Base-by-base conservation (phyloP, 257 asterid genomes). In the Rhazya stricta region DNA sequence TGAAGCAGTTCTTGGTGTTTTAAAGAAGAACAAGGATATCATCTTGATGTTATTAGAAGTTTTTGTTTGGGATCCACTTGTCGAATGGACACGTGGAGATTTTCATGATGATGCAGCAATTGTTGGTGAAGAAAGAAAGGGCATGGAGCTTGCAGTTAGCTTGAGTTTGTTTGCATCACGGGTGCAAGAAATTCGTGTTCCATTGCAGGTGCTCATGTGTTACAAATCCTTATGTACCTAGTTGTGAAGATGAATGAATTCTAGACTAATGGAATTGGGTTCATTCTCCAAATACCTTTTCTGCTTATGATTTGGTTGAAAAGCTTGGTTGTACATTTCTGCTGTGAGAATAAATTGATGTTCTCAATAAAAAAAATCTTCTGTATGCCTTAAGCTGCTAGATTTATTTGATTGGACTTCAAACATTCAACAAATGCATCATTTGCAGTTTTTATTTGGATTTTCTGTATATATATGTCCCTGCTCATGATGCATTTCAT, bases 81-180 rank as follows among this genome's bases (percentile, higher is more conserved):
- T 92, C 77, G 99, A 95, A 79, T 95, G 99, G 99, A 95, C 99
- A 80, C 96, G 93, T 69, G 97, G 96, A 78, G 96, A 95, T 86
- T 89, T 92, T 84, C 99, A 92, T 84, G 99, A 95, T 58, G 99
- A 92, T 80, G 99, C 98, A 51, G 99, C 97, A 69, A 91, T 95
- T 74, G 96, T 95, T 79, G 98, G 99, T 61, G 99, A 95, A 86
- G 99, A 95, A 85, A 88, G 99, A 66, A 95, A 85, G 81, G 99
- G 99, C 85, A 95, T 95, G 99, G 99, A 95, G 82, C 97, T 95
- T 76, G 99, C 99, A 12, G 99, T 95, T 67, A 95, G 99, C 86
- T 84, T 95, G 83, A 95, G 99, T 86, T 85, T 95, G 46, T 95
- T 95, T 71, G 98, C 99, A 39, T 95, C 99, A 6, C 98, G 98